phyloP scores from a whole-genome alignment of 257 asterid genomes.

The Jasminum sambac region DNA sequence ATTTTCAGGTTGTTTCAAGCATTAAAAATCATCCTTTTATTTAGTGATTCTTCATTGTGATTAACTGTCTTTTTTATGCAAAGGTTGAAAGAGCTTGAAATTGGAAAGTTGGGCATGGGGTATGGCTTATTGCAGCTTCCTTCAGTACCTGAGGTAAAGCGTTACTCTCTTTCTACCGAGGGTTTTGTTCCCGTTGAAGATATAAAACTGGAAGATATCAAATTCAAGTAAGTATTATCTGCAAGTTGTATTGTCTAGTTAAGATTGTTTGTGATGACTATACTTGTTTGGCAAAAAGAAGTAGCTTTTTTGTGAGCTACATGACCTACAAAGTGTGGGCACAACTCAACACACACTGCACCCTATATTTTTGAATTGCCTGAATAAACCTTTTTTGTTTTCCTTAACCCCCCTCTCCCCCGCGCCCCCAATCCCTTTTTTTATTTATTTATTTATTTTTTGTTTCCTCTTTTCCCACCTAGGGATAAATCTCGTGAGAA shows the following conservation, averaged over 20 bases:
- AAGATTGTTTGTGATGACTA: no score
- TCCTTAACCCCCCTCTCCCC: no score
- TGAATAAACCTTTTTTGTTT: no score
- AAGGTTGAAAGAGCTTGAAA: slow-evolving; percentile 98
- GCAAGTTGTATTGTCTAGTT: background rate
- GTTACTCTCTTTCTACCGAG: slow-evolving; percentile 71
- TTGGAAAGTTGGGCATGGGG: slow-evolving; percentile 96
- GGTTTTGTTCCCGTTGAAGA: slow-evolving; percentile 74
- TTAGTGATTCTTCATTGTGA: background rate
- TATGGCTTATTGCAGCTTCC: slow-evolving; percentile 92
- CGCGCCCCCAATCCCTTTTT: no score
- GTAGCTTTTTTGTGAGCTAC: no score
- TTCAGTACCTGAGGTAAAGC: slow-evolving; percentile 80
- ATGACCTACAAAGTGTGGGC: no score
- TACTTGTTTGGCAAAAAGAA: no score
- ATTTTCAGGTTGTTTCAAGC: slow-evolving; percentile 62
- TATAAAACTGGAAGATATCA: slow-evolving; percentile 69
- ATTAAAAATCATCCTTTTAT: background rate
- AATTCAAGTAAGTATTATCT: slow-evolving; percentile 64
- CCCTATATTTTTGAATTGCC: no score
- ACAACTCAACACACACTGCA: no score
- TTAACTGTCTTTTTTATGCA: slow-evolving; percentile 1
- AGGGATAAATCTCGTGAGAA: slow-evolving; percentile 90
- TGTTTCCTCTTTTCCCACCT: slow-evolving; percentile 17
- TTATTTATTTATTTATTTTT: background rate